phyloP scores from a whole-genome alignment of 2,329 filamentous ascomycete species.

The Alternaria rosae region DNA sequence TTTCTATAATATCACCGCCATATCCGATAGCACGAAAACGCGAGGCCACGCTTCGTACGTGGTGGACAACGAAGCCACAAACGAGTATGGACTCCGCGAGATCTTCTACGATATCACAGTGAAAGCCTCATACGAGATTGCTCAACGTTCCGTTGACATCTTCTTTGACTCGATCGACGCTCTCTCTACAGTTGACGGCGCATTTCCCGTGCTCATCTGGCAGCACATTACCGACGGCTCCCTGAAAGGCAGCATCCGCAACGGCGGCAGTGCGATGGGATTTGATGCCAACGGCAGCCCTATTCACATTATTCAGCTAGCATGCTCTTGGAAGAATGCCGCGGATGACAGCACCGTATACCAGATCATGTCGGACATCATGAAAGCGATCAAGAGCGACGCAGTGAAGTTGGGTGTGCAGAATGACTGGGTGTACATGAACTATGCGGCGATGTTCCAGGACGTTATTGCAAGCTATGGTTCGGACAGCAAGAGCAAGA shows the following conservation, averaged over 20 bases:
- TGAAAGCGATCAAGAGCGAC: slow-evolving; percentile 18
- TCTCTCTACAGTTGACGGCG: slow-evolving; percentile 10
- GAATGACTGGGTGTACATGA: slow-evolving; percentile 55
- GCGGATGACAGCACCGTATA: slow-evolving; percentile 26
- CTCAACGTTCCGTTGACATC: slow-evolving; percentile 15
- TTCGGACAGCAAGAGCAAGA: slow-evolving; percentile 23
- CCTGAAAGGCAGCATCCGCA: slow-evolving; percentile 28
- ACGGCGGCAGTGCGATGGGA: slow-evolving; percentile 29
- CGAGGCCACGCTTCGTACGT: slow-evolving; percentile 4
- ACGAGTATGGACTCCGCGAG: slow-evolving; percentile 10
- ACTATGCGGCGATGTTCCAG: slow-evolving; percentile 57
- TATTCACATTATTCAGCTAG: slow-evolving; percentile 27
- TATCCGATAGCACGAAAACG: not conserved
- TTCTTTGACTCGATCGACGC: slow-evolving; percentile 14
- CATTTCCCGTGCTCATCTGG: slow-evolving; percentile 17
- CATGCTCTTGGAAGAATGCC: slow-evolving; percentile 22
- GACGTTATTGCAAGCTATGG: slow-evolving; percentile 55
- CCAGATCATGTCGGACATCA: slow-evolving; percentile 15
- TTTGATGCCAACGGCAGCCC: slow-evolving; percentile 24
- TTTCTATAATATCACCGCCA: slow-evolving; percentile 7
- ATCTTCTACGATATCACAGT: slow-evolving; percentile 20
- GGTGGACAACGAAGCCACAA: slow-evolving; percentile 4
- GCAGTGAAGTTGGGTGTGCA: slow-evolving; percentile 11
- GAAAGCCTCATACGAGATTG: slow-evolving; percentile 19
- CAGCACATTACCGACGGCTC: slow-evolving; percentile 25